These are phyloP conservation scores for Echinosophora koreensis DNA, from an alignment of 306 rosid genomes.

Conservation along the genomic window DNA sequence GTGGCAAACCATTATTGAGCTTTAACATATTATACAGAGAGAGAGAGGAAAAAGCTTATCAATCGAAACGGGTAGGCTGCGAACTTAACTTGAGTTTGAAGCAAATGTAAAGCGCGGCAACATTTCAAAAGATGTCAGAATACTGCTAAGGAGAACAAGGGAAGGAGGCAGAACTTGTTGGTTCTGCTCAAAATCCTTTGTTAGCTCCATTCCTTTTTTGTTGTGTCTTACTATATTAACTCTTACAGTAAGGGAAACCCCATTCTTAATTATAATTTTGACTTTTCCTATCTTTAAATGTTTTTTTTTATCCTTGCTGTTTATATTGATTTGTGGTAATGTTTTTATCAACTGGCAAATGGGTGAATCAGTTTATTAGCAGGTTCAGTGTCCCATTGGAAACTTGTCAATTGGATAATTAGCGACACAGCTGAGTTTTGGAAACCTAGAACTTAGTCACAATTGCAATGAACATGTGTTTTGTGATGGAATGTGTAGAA, in stretches of 20 bases:
- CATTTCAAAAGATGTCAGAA: constrained; percentile 53
- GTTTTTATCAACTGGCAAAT: no score
- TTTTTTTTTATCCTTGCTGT: background rate
- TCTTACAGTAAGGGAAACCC: constrained; percentile 52
- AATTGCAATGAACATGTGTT: no score
- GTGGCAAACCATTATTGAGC: constrained; percentile 4
- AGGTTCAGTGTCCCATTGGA: background rate
- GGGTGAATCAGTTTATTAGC: background rate
- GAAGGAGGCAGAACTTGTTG: constrained; percentile 52
- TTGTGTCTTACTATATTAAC: constrained; percentile 53
- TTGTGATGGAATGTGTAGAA: background rate
- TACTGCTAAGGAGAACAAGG: constrained; percentile 59
- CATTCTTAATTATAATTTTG: constrained; percentile 52
- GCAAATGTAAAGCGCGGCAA: constrained; percentile 89
- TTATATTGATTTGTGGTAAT: background rate
- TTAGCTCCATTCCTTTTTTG: constrained; percentile 56
- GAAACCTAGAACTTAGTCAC: background rate
- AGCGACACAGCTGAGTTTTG: background rate
- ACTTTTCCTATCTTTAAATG: constrained; percentile 18
- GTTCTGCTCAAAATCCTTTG: constrained; percentile 64
- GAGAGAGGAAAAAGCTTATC: constrained; percentile 33
- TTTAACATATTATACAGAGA: constrained; percentile 50
- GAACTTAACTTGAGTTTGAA: constrained; percentile 62
- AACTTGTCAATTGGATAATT: background rate
- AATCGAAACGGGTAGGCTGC: constrained; percentile 55